These are phyloP conservation scores for Penicillium pancosmium DNA, from an alignment of 495 filamentous ascomycete species.

Conservation along the genomic window DNA sequence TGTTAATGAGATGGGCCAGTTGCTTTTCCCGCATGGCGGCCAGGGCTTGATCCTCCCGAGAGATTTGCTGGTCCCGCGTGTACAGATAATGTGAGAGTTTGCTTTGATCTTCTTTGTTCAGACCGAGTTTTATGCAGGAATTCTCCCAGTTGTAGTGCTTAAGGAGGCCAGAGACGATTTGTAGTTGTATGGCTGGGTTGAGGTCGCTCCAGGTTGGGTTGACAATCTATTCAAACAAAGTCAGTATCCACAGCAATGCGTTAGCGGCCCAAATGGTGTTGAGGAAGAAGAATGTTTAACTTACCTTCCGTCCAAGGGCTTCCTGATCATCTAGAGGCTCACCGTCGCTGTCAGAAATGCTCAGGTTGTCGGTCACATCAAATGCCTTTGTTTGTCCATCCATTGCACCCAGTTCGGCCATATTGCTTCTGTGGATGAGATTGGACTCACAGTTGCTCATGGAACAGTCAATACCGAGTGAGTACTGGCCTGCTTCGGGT, in stretches of 20 bases:
- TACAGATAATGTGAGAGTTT: constrained; percentile 17
- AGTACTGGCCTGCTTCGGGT: background rate
- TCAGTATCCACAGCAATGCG: background rate
- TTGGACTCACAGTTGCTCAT: constrained; percentile 43
- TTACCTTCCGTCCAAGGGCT: constrained; percentile 15
- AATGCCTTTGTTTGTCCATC: background rate
- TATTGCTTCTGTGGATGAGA: constrained; percentile 38
- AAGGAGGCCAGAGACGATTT: constrained; percentile 40
- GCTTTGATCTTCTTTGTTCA: constrained; percentile 26
- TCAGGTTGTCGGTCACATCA: constrained; percentile 17
- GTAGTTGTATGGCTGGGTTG: constrained; percentile 32
- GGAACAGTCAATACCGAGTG: constrained; percentile 24
- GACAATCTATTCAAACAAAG: constrained; percentile 3
- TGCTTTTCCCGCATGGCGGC: constrained; percentile 37
- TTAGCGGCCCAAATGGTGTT: background rate
- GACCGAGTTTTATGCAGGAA: constrained; percentile 26
- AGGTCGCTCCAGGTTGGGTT: constrained; percentile 42
- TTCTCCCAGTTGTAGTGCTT: constrained; percentile 19
- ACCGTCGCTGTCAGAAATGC: constrained; percentile 30
- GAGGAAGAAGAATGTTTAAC: background rate
- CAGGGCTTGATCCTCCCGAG: constrained; percentile 32
- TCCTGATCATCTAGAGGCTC: constrained; percentile 2
- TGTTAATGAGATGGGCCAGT: constrained; percentile 25
- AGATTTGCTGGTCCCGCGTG: constrained; percentile 27
- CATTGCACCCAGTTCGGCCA: constrained; percentile 29